Percentiles rank a stretch among this genome's conserved stretches.
Evolutionary conservation across 176 grass and related monocot genomes (phyloP).

Genomic region (Miscanthus lutarioriparius): DNA sequence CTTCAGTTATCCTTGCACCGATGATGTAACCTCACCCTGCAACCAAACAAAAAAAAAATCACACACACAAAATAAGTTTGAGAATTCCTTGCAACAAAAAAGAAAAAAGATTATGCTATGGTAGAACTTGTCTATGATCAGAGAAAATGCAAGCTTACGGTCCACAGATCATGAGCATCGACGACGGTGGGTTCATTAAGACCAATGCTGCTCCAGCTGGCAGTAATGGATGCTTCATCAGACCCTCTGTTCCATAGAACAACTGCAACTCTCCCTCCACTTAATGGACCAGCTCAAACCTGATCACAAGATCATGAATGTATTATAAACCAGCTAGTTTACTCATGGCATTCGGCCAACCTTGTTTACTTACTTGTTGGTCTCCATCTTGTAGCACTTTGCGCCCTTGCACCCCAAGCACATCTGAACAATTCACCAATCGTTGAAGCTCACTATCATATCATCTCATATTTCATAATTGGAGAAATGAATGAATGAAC

Average conservation of each 20-base stretch:
- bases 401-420: conserved; percentile 53
- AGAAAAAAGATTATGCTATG: not conserved
- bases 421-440: conserved; percentile 31
- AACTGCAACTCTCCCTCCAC: conserved; percentile 39
- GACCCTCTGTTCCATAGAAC: conserved; percentile 56
- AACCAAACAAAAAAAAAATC: conserved; percentile 9
- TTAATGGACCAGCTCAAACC: conserved; percentile 60
- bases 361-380: conserved; percentile 28
- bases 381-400: conserved; percentile 44
- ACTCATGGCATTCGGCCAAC: not conserved
- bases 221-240: conserved; percentile 28
- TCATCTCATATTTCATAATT: not conserved
- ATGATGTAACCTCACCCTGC: conserved; percentile 29
- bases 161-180: conserved; percentile 56
- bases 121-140: not conserved
- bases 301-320: conserved; percentile 19
- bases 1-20: conserved; percentile 36
- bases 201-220: conserved; percentile 46
- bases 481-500: not conserved
- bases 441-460: not conserved
- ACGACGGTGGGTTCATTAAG: conserved; percentile 32
- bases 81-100: not conserved
- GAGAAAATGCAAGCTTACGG: conserved; percentile 38
- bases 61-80: not conserved
- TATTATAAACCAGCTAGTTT: not conserved